A percentile compares a stretch with the other conserved stretches of the same genome.
Conservation (phyloP, 192 early-diverging fungal genomes). For the Kappamyces sp. region DNA sequence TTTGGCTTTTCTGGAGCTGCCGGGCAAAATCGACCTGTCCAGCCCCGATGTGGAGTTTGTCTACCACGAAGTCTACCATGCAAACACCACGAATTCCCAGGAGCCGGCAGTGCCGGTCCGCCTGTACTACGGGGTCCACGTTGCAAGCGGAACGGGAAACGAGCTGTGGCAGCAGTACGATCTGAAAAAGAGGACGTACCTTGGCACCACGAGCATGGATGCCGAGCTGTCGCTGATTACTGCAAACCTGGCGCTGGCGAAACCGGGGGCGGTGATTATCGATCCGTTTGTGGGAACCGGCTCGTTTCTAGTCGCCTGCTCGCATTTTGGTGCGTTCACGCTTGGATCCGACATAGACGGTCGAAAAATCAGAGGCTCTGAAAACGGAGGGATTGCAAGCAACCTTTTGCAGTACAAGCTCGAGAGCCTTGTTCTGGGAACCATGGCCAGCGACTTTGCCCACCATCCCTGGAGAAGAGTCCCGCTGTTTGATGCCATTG, state of each 20-base stretch:
- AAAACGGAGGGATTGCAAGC: slow-evolving; percentile 34
- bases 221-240: slow-evolving; percentile 94
- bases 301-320: slow-evolving; percentile 85
- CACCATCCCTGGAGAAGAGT: slow-evolving; percentile 17
- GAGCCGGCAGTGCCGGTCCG: slow-evolving; percentile 10
- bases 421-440: slow-evolving; percentile 66
- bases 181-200: slow-evolving; percentile 89
- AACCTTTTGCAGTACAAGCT: slow-evolving; percentile 85
- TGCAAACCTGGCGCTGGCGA: slow-evolving; percentile 88
- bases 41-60: slow-evolving; percentile 69
- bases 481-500: slow-evolving; percentile 10
- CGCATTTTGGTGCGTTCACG: slow-evolving; percentile 88
- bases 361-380: slow-evolving; percentile 85
- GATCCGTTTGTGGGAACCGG: slow-evolving; percentile 98
- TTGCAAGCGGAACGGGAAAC: slow-evolving; percentile 64
- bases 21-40: slow-evolving; percentile 80
- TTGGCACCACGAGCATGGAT: slow-evolving; percentile 98
- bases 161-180: slow-evolving; percentile 74
- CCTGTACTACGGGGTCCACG: slow-evolving; percentile 36
- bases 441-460: slow-evolving; percentile 69
- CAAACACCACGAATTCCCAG: slow-evolving; percentile 5
- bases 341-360: slow-evolving; percentile 97
- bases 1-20: slow-evolving; percentile 78
- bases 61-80: slow-evolving; percentile 69
- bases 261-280: slow-evolving; percentile 71